Base-by-base conservation (phyloP, 2,329 filamentous ascomycete species). In the Penicillium sp. region DNA sequence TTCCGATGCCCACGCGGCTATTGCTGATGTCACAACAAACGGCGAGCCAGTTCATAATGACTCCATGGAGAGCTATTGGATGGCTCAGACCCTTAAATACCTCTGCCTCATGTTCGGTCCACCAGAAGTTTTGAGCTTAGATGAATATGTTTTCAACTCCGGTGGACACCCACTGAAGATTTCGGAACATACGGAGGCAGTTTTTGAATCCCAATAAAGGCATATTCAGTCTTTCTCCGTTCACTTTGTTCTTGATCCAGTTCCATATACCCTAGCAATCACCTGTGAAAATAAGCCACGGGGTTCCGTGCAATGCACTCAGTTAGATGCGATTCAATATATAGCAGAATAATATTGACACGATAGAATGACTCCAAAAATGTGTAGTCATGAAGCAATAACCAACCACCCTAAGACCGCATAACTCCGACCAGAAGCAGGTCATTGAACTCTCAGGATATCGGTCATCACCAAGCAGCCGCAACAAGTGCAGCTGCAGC, bases 71-170 rank as follows among this genome's bases (percentile, higher is more conserved):
- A 93, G 90, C 72, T 96, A 96, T 77, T 97, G 93, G 91, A 82
- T 92, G 63, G 91, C 91, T 3, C 93, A 97, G 83, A 97, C 92
- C 44, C 81, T 97, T 69, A 97, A 96, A 82, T 96, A 96, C 74
- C 96, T 95, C 68, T 97, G 92, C 75, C 77, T 97, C 60, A 83
- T 96, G 54, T 97, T 91, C 75, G 87, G 87, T 24, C 84, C 88
- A 59, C 88, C 90, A 0, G 82, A 84, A n/a, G 69, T 88, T 33
- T 80, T 91, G 44, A 89, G 83, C 70, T 75, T 92, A 70, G 89
- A 92, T 73, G 84, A 90, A 9, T 68, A 63, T 59, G 59, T 66
- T 12, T 68, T 68, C 72, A 86, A 85, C 68, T 85, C 84, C 0
- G 84, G 85, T 65, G 84, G 83, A 38, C 84, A 86, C 75, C 81